phyloP scores from a whole-genome alignment of 176 grass and related monocot genomes.

The Eleusine indica region DNA sequence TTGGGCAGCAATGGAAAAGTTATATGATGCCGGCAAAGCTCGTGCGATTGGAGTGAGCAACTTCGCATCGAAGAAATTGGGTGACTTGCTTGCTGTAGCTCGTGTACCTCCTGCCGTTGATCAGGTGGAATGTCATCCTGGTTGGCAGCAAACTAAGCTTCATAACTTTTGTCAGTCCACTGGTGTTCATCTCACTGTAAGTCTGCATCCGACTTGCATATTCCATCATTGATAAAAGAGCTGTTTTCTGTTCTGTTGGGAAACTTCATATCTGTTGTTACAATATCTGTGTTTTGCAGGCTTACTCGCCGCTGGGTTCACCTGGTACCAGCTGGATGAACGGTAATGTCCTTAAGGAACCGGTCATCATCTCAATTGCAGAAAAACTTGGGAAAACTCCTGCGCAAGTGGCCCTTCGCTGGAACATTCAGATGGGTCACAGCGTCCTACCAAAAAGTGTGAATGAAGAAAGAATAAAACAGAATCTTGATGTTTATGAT shows the following conservation, averaged over 20 bases:
- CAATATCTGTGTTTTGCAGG: constrained; percentile 50
- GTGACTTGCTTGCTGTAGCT: constrained; percentile 61
- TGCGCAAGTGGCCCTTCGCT: constrained; percentile 64
- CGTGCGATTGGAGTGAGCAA: constrained; percentile 80
- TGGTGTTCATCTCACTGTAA: constrained; percentile 79
- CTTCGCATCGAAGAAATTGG: constrained; percentile 77
- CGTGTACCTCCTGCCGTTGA: constrained; percentile 65
- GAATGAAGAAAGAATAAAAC: constrained; percentile 69
- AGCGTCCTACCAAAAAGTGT: constrained; percentile 76
- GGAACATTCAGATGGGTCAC: constrained; percentile 81
- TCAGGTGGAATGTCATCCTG: constrained; percentile 84
- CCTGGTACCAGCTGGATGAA: constrained; percentile 57
- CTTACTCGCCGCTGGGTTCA: constrained; percentile 70
- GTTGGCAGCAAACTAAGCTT: constrained; percentile 71
- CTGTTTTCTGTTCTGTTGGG: neutral
- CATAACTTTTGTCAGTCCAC: constrained; percentile 58
- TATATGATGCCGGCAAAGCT: constrained; percentile 72
- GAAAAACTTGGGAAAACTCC: constrained; percentile 76
- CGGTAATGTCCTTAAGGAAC: constrained; percentile 52
- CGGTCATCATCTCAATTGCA: constrained; percentile 47
- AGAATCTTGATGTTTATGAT: constrained; percentile 70
- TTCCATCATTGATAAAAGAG: neutral
- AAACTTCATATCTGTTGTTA: neutral
- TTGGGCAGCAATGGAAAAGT: constrained; percentile 75
- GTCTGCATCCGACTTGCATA: neutral